Conservation (phyloP, 495 filamentous ascomycete genomes). For the Trichoderma erinaceum region DNA sequence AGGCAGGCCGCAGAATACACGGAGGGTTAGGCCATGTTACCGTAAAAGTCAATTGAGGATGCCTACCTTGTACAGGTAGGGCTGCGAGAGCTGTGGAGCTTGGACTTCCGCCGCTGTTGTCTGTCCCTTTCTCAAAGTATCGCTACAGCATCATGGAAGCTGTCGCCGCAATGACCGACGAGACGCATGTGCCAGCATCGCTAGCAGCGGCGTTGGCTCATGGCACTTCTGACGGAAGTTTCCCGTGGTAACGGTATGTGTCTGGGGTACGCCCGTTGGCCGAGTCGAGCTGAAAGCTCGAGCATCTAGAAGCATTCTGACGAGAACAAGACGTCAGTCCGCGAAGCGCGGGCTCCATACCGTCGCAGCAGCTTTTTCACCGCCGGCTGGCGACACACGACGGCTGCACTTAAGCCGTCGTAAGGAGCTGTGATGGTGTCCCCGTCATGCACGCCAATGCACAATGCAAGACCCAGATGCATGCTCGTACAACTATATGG, state of each 20-base stretch:
- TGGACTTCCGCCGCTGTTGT: too few relatives aligned
- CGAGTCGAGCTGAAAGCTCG: background rate
- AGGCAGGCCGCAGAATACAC: too few relatives aligned
- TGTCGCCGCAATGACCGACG: too few relatives aligned
- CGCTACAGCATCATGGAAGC: too few relatives aligned
- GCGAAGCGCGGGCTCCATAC: background rate
- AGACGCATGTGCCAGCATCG: background rate
- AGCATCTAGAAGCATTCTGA: slow-evolving; percentile 12
- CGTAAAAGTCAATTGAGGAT: background rate
- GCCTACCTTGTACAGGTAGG: background rate
- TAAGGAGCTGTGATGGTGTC: background rate
- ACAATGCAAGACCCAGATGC: slow-evolving; percentile 3
- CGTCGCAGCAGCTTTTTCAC: background rate
- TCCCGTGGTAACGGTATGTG: background rate
- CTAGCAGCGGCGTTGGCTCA: background rate
- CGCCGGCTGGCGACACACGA: slow-evolving; percentile 2
- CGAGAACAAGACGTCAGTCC: slow-evolving; percentile 7
- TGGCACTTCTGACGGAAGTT: background rate
- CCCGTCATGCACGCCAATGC: slow-evolving; percentile 10
- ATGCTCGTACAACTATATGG: background rate
- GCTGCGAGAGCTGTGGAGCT: too few relatives aligned
- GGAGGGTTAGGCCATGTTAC: background rate
- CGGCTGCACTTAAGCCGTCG: background rate
- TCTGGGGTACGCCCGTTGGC: background rate
- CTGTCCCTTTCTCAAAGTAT: too few relatives aligned